Percentiles rank a stretch among this genome's conserved stretches.
Conservation (phyloP, 2,329 filamentous ascomycete species). For the Xylaria multiplex region DNA sequence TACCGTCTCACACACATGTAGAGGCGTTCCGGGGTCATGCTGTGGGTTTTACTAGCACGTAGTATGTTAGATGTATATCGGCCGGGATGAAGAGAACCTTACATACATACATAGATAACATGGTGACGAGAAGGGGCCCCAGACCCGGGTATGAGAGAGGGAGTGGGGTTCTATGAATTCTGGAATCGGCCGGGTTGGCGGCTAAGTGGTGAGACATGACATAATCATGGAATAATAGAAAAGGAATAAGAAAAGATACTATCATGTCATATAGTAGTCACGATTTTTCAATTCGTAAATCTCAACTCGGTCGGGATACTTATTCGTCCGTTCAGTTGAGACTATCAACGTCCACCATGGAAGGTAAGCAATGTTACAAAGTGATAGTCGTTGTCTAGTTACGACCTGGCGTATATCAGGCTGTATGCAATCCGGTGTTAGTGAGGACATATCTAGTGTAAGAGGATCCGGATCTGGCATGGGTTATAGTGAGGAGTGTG, state of each 20-base stretch:
- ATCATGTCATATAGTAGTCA: slow-evolving; percentile 4
- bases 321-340: background rate
- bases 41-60: background rate
- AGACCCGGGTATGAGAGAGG: background rate
- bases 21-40: background rate
- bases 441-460: too few species aligned
- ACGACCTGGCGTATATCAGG: slow-evolving; percentile 17
- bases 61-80: background rate
- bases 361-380: slow-evolving; percentile 2
- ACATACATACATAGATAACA: background rate
- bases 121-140: background rate
- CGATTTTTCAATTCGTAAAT: background rate
- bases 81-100: background rate
- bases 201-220: slow-evolving; percentile 11
- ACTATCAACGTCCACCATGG: too few species aligned
- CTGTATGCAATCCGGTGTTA: slow-evolving; percentile 15
- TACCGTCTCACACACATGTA: slow-evolving; percentile 3
- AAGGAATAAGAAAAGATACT: background rate
- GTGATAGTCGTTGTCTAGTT: slow-evolving; percentile 10
- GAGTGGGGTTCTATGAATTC: slow-evolving; percentile 12
- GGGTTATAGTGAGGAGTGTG: background rate
- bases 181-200: background rate
- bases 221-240: slow-evolving; percentile 18
- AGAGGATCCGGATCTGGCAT: too few species aligned
- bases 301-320: background rate